phyloP scores from a whole-genome alignment of 805 yeast species.

The Kodamaea jinghongensis region DNA sequence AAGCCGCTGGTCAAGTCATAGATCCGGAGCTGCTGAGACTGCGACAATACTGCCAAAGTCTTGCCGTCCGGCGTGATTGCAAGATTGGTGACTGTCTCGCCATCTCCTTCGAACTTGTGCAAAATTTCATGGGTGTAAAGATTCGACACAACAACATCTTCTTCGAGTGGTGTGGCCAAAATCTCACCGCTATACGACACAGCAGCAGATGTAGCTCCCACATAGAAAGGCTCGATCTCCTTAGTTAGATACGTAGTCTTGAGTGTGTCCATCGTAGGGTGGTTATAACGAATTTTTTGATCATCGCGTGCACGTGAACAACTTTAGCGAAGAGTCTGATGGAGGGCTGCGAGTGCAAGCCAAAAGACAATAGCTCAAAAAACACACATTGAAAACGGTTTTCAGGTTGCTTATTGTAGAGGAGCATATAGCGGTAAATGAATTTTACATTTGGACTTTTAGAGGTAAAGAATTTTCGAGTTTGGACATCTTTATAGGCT shows the following conservation, averaged over 20 bases:
- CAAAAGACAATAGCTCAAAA: too few relatives aligned
- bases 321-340: too few relatives aligned
- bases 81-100: conserved; percentile 71
- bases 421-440: too few relatives aligned
- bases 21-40: conserved; percentile 77
- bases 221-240: conserved; percentile 76
- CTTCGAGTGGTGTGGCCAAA: conserved; percentile 78
- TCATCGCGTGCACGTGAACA: conserved; percentile 11
- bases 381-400: too few relatives aligned
- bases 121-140: conserved; percentile 54
- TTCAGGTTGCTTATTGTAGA: too few relatives aligned
- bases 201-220: conserved; percentile 78
- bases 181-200: conserved; percentile 52
- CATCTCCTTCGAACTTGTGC: conserved; percentile 77
- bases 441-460: too few relatives aligned
- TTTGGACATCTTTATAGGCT: too few relatives aligned
- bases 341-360: too few relatives aligned
- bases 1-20: conserved; percentile 45
- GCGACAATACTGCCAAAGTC: conserved; percentile 69
- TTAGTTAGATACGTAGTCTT: conserved; percentile 43
- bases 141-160: conserved; percentile 71
- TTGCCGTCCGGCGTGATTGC: conserved; percentile 74
- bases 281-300: conserved; percentile 10
- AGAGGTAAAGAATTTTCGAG: too few relatives aligned
- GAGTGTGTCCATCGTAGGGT: conserved; percentile 17